Evolutionary conservation across 805 yeast genomes (phyloP).

Genomic region (Kazachstania psychrophila): DNA sequence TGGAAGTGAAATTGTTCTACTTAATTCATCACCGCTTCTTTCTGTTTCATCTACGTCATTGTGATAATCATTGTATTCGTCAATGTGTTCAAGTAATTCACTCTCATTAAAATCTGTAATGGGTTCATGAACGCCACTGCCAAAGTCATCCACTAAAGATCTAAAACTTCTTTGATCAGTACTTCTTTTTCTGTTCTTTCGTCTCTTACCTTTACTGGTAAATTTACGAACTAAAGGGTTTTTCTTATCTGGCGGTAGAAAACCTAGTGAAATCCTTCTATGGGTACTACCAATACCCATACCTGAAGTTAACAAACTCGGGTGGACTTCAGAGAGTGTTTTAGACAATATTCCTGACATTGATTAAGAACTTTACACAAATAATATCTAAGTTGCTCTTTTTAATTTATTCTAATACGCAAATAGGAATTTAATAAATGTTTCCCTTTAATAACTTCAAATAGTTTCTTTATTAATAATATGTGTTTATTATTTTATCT

Average conservation of each 20-base stretch:
- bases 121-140: conserved; percentile 22
- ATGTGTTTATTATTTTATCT: too few relatives aligned
- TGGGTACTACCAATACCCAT: conserved; percentile 36
- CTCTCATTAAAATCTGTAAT: conserved; percentile 14
- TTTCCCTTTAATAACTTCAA: too few relatives aligned
- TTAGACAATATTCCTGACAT: conserved; percentile 25
- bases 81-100: conserved; percentile 7
- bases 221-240: conserved; percentile 33
- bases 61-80: conserved; percentile 19
- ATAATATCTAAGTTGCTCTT: too few relatives aligned
- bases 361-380: too few relatives aligned
- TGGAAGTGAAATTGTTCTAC: conserved; percentile 35
- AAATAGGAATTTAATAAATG: too few relatives aligned
- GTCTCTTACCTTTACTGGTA: conserved; percentile 21
- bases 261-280: conserved; percentile 31
- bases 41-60: conserved; percentile 5
- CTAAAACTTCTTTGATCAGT: conserved; percentile 33
- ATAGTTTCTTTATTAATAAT: too few relatives aligned
- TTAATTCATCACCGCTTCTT: conserved; percentile 29
- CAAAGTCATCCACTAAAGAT: conserved; percentile 33
- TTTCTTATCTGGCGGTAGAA: conserved; percentile 34
- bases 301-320: conserved; percentile 34
- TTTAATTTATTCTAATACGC: too few relatives aligned
- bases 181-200: conserved; percentile 18
- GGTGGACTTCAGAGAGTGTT: conserved; percentile 30